phyloP scores from a whole-genome alignment of 495 filamentous ascomycete species.

The Aspergillus haitiensis region DNA sequence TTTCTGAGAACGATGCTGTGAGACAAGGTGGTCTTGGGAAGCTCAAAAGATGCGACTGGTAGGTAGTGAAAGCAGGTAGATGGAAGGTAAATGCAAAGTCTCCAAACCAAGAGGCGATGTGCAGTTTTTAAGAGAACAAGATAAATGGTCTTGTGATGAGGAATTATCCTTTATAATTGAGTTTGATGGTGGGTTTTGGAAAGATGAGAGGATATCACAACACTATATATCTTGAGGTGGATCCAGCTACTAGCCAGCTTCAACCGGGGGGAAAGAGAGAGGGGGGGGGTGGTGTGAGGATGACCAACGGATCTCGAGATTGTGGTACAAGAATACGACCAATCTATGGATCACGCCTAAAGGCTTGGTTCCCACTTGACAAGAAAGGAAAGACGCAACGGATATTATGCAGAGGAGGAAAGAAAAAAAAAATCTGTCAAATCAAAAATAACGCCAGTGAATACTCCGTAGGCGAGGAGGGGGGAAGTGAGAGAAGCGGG shows the following conservation, averaged over 20 bases:
- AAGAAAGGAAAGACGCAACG: conserved; percentile 7
- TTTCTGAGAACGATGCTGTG: neutral
- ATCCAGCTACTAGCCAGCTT: neutral
- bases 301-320: conserved; percentile 9
- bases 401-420: conserved; percentile 2
- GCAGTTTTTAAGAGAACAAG: neutral
- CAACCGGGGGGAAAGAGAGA: neutral
- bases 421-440: conserved; percentile 3
- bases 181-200: conserved; percentile 9
- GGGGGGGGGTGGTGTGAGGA: neutral
- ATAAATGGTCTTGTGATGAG: neutral
- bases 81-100: neutral
- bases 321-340: conserved; percentile 22
- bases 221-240: conserved; percentile 21
- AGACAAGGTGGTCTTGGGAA: neutral
- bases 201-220: neutral
- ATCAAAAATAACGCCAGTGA: conserved; percentile 2
- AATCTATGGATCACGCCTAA: conserved; percentile 4
- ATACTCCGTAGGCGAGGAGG: neutral
- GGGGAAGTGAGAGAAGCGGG: conserved; percentile 5
- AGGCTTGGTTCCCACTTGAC: conserved; percentile 8
- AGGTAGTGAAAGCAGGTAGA: conserved; percentile 2
- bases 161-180: neutral
- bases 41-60: too few species aligned
- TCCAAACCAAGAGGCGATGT: neutral